A percentile compares a stretch with the other conserved stretches of the same genome.
These are phyloP conservation scores for Fonsecaea monophora DNA, from an alignment of 2,329 filamentous ascomycete genomes.

Conservation along the genomic window DNA sequence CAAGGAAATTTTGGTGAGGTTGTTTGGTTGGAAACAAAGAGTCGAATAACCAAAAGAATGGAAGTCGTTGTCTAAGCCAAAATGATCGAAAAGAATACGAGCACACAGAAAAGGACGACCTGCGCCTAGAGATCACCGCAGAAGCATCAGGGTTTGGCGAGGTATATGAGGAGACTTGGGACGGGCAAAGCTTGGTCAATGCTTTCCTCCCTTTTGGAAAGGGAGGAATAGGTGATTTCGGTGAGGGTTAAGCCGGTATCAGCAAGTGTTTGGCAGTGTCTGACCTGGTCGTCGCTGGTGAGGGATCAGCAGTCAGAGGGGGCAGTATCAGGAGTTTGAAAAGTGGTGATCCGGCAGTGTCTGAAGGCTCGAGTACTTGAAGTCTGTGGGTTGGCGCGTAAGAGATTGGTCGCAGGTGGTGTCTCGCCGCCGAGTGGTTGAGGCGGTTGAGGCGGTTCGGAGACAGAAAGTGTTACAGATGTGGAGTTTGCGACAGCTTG, in stretches of 20 bases:
- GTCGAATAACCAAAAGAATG: constrained; percentile 22
- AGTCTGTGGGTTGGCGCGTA: constrained; percentile 35
- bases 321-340: constrained; percentile 20
- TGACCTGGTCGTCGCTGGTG: constrained; percentile 17
- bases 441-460: constrained; percentile 26
- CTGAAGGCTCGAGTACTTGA: constrained; percentile 25
- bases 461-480: constrained; percentile 37
- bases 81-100: constrained; percentile 26
- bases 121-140: constrained; percentile 30
- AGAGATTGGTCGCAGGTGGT: constrained; percentile 36
- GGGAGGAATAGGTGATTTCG: constrained; percentile 34
- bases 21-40: constrained; percentile 13
- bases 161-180: constrained; percentile 31
- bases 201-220: constrained; percentile 15
- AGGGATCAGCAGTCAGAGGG: constrained; percentile 32
- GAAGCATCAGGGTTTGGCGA: constrained; percentile 30
- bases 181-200: constrained; percentile 14
- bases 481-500: constrained; percentile 23
- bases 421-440: constrained; percentile 31
- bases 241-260: constrained; percentile 30
- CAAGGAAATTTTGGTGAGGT: constrained; percentile 9
- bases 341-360: constrained; percentile 32
- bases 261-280: constrained; percentile 18
- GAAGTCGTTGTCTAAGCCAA: constrained; percentile 22
- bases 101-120: constrained; percentile 32